Percentiles rank a stretch among this genome's conserved stretches.
Evolutionary conservation across 768 basidiomycete genomes (phyloP).

Genomic region (Porpolomopsis calyptriformis): DNA sequence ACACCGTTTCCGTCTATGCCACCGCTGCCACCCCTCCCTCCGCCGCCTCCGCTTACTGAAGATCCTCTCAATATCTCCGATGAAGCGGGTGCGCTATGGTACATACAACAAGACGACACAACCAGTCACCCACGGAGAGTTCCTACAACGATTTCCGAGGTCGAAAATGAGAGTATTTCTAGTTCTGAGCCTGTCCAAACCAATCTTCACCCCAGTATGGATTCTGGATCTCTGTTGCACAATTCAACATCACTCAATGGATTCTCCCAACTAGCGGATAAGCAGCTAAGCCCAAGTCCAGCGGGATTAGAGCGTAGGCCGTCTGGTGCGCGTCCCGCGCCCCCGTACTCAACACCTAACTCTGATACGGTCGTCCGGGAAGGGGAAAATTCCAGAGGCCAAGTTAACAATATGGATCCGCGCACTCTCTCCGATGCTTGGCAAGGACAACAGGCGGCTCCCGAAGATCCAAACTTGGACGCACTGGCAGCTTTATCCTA

Average conservation of each 20-base stretch:
- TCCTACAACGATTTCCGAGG: too few species aligned
- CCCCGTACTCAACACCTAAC: too few species aligned
- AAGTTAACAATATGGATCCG: too few species aligned
- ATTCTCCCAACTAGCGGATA: too few species aligned
- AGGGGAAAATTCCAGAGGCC: too few species aligned
- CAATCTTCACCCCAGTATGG: neutral
- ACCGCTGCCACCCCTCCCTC: constrained; percentile 2
- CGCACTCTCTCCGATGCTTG: neutral
- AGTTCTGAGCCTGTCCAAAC: neutral
- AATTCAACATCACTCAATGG: too few species aligned
- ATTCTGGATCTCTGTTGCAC: too few species aligned
- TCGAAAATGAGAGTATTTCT: too few species aligned
- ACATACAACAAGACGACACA: constrained; percentile 46
- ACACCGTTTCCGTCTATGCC: neutral
- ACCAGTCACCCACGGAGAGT: neutral
- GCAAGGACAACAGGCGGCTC: neutral
- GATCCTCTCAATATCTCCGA: constrained; percentile 30
- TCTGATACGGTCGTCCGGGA: too few species aligned
- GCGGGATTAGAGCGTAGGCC: too few species aligned
- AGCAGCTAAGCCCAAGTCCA: too few species aligned
- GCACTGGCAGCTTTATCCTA: constrained; percentile 73
- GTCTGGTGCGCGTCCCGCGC: too few species aligned
- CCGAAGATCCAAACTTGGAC: constrained; percentile 45
- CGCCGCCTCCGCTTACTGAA: constrained; percentile 9
- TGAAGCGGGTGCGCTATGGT: constrained; percentile 59